Conservation (phyloP, 768 basidiomycete species). For the Rhodotorula babjevae region DNA sequence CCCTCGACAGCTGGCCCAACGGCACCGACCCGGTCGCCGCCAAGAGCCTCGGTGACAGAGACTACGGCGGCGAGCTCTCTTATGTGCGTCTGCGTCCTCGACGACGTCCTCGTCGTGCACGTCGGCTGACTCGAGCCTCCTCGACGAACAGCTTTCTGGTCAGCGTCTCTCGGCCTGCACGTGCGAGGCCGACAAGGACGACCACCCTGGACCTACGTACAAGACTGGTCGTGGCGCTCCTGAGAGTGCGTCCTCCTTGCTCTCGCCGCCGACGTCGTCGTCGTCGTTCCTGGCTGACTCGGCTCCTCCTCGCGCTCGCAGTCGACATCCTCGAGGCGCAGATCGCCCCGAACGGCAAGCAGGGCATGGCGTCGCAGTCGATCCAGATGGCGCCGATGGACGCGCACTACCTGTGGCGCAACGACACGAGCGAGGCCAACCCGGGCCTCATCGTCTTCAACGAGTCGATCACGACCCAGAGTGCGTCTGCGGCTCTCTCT, state of each 20-base stretch:
- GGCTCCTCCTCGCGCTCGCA: background rate
- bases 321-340: constrained; percentile 70
- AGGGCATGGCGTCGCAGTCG: constrained; percentile 69
- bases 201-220: constrained; percentile 66
- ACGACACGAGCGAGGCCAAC: constrained; percentile 45
- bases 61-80: constrained; percentile 46
- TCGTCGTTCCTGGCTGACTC: background rate
- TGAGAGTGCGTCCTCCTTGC: constrained; percentile 53
- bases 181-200: constrained; percentile 63
- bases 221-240: constrained; percentile 67
- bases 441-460: constrained; percentile 59
- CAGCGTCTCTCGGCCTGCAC: constrained; percentile 83
- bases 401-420: constrained; percentile 60
- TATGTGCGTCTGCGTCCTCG: constrained; percentile 22
- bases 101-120: too few species aligned
- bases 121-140: constrained; percentile 45
- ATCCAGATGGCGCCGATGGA: constrained; percentile 57
- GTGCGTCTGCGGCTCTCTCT: background rate
- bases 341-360: constrained; percentile 53
- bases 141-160: constrained; percentile 66
- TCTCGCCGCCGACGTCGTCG: too few species aligned
- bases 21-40: constrained; percentile 60
- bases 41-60: constrained; percentile 46
- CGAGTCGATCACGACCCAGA: constrained; percentile 38
- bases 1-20: constrained; percentile 49